Evolutionary conservation across 306 rosid species (phyloP).

Genomic region (Pyrus communis): DNA sequence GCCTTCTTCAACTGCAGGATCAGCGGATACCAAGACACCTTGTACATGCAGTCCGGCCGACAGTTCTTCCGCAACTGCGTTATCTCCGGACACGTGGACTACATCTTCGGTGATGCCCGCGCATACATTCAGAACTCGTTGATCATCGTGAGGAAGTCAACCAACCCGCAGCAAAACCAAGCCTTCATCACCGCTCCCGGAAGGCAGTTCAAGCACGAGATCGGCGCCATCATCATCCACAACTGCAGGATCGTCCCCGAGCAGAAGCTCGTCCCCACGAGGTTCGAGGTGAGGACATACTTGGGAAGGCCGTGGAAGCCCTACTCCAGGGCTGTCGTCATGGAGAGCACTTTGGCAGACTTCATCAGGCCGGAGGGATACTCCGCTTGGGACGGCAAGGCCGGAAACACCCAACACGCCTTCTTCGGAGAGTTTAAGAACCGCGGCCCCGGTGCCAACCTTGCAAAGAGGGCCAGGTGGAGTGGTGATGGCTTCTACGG

Average conservation of each 20-base stretch:
- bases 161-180: constrained; percentile 24
- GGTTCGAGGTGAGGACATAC: constrained; percentile 30
- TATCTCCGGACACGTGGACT: constrained; percentile 66
- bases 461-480: constrained; percentile 47
- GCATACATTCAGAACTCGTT: constrained; percentile 47
- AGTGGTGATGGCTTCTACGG: constrained; percentile 20
- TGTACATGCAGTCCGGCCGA: constrained; percentile 47
- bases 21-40: constrained; percentile 58
- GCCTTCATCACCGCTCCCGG: constrained; percentile 51
- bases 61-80: constrained; percentile 79
- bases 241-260: constrained; percentile 51
- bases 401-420: constrained; percentile 22
- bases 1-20: constrained; percentile 54
- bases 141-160: constrained; percentile 44
- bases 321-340: constrained; percentile 36
- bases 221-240: constrained; percentile 44
- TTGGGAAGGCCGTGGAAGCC: constrained; percentile 68
- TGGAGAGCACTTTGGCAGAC: constrained; percentile 51
- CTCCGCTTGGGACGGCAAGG: constrained; percentile 30
- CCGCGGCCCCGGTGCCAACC: constrained; percentile 42
- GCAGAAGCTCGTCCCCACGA: constrained; percentile 10
- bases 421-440: constrained; percentile 58
- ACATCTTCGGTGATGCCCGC: constrained; percentile 54
- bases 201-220: not conserved
- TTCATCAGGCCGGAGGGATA: constrained; percentile 33